Percentiles rank a stretch among this genome's conserved stretches.
Conservation (phyloP, 2,329 filamentous ascomycete species). For the Pseudogymnoascus sp. region DNA sequence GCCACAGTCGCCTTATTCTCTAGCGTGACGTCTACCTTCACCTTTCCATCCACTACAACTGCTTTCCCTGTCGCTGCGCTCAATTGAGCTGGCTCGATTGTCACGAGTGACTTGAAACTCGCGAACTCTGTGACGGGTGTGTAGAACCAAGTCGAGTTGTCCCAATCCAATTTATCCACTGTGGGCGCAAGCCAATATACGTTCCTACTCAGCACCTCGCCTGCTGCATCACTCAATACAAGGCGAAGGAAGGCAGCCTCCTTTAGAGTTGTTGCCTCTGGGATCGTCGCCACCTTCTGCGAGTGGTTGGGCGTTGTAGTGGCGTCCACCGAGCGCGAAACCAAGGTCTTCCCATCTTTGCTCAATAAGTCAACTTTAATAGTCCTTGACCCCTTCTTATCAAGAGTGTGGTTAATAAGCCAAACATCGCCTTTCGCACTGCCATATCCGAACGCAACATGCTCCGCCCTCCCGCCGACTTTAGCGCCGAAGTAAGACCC, state of each 20-base stretch:
- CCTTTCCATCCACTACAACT: conserved; percentile 8
- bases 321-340: conserved; percentile 25
- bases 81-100: conserved; percentile 32
- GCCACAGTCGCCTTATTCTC: conserved; percentile 45
- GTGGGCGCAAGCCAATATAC: conserved; percentile 49
- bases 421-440: conserved; percentile 33
- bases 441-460: conserved; percentile 48
- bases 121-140: conserved; percentile 48
- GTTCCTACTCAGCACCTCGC: conserved; percentile 41
- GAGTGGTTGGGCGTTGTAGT: conserved; percentile 39
- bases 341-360: conserved; percentile 36
- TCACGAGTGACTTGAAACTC: conserved; percentile 38
- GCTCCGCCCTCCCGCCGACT: conserved; percentile 40
- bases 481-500: conserved; percentile 55
- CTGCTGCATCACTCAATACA: conserved; percentile 31
- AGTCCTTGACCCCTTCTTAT: conserved; percentile 31
- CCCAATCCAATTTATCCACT: conserved; percentile 46
- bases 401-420: conserved; percentile 46
- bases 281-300: conserved; percentile 29
- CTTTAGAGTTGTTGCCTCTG: conserved; percentile 26
- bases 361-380: conserved; percentile 44
- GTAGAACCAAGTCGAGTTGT: conserved; percentile 48
- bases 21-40: conserved; percentile 32
- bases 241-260: conserved; percentile 45
- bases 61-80: conserved; percentile 20